Evolutionary conservation across 805 yeast genomes (phyloP), one percentile per base, ranked within the genome.

Genomic region (Myxozyma udenii): DNA sequence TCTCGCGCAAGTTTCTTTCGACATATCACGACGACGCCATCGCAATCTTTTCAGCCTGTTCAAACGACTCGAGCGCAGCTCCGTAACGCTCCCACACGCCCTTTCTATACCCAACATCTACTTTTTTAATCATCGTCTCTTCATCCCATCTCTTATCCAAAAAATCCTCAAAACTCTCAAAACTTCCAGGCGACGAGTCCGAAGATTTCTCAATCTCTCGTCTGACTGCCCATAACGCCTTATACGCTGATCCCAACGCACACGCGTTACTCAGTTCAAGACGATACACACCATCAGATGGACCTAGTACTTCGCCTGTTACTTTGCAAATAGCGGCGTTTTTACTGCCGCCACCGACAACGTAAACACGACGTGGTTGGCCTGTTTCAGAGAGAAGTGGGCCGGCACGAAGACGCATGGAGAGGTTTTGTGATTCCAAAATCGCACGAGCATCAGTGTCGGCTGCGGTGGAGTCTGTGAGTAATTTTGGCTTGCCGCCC

Each of bases 211-310:
- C 41, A 5, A 25, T 26, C 22, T 35, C 48, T 2, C 57, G 42
- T 44, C 30, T 25, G 11, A 54, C 35, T 14, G 57, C 51, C 64
- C 64, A 88, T 43, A 83, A 72, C 1, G 95, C 91, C 65, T 86
- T 85, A 69, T 77, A 86, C 38, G 95, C 91, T 3, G 96, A 95
- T 23, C 96, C 96, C 32, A 87, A 68, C 0, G 96, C 96, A 74
- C 96, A 89, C 0, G 96, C 93, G 68, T 89, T 89, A 5, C 91
- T 81, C 42, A 87, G 78, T 62, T 86, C 89, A 35, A 85, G 82
- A 53, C 80, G 78, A 65, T 69, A 86, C 55, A 84, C 81, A 1
- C 90, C 93, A 1, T 73, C 68, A 22, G 71, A 64, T 0, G 86
- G 81, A 3, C 89, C 90, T 32, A 89, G 68, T 5, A 89, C 81